Evolutionary conservation across 495 filamentous ascomycete genomes (phyloP).

Genomic region (Annulohypoxylon nitens): DNA sequence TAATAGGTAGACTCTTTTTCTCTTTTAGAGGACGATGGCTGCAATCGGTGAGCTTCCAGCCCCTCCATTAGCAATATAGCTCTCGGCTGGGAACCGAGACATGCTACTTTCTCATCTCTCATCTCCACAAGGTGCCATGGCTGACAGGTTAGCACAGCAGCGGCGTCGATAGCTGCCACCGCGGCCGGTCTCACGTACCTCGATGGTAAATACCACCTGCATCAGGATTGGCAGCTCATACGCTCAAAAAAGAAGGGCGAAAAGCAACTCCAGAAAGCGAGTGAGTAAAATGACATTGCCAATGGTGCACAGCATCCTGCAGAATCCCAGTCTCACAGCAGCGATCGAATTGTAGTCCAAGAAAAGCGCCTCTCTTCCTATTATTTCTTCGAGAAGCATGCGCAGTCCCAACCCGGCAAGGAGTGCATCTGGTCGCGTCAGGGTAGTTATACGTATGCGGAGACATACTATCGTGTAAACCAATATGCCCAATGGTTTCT

Average conservation of each 20-base stretch:
- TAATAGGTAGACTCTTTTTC: slow-evolving; percentile 9
- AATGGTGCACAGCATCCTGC: slow-evolving; percentile 5
- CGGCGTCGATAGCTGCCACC: slow-evolving; percentile 67
- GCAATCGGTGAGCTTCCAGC: slow-evolving; percentile 45
- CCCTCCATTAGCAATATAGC: background rate
- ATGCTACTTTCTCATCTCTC: slow-evolving; percentile 11
- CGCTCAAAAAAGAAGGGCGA: slow-evolving; percentile 49
- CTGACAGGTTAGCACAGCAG: slow-evolving; percentile 52
- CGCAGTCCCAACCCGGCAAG: slow-evolving; percentile 59
- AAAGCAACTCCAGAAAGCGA: slow-evolving; percentile 54
- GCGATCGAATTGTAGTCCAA: slow-evolving; percentile 53
- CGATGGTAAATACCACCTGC: slow-evolving; percentile 76
- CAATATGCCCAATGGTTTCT: slow-evolving; percentile 77
- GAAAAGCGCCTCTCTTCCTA: slow-evolving; percentile 69
- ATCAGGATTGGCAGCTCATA: slow-evolving; percentile 68
- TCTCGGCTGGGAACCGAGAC: slow-evolving; percentile 18
- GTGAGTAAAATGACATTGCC: slow-evolving; percentile 25
- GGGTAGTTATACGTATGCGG: slow-evolving; percentile 71
- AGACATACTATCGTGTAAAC: slow-evolving; percentile 66
- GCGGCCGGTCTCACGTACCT: slow-evolving; percentile 71
- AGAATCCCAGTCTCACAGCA: slow-evolving; percentile 9
- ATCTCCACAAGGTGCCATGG: slow-evolving; percentile 8
- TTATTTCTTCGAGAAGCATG: slow-evolving; percentile 73
- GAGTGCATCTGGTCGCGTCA: slow-evolving; percentile 76
- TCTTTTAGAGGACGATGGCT: slow-evolving; percentile 39